Evolutionary conservation across 306 rosid genomes (phyloP), one percentile per base, ranked within the genome.

Genomic region (Acacia acuminata): DNA sequence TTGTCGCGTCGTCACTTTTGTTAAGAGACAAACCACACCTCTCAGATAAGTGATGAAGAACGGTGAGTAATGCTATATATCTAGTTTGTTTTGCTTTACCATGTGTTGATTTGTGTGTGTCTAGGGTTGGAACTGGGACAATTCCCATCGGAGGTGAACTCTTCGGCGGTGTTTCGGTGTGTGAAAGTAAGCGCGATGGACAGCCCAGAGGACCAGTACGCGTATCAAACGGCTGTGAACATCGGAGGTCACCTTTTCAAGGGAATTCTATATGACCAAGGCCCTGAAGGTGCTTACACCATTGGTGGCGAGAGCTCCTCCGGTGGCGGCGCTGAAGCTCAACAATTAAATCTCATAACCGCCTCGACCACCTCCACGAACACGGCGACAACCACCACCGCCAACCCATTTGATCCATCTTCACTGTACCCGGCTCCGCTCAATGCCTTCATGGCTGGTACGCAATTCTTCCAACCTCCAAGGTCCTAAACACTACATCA

Each of bases 391-490:
- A 45, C 88, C n/a, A 24, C 89, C 25, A 24, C 76, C 40, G 64
- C 81, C 16, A 88, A 75, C 53, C 82, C 83, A n/a, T 84, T 90
- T 73, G 98, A 96, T 36, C 92, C 98, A 61, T 82, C 98, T 71
- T 82, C 94, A 0, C 83, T 96, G 20, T 96, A 91, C 85, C 92
- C 98, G 4, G 79, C 98, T 85, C 93, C 94, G 8, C 80, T 96
- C 38, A 94, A 91, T 76, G 97, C 98, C 66, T 96, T 94, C 87
- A 84, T 94, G 91, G 92, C 99, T 82, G 98, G 98, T 92, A 92
- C 97, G 94, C 98, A 92, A 83, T 91, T 91, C 90, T 96, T 90
- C 92, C 98, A 92, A 78, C 90, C 92, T 77, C 91, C 98, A 56
- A 88, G 94, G 89, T 90, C 97, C 83, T 93, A 86, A 76, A 78